Percentiles rank a stretch among this genome's conserved stretches.
These are phyloP conservation scores for Malassezia yamatoensis DNA, from an alignment of 1,284 basidiomycete species.

Conservation along the genomic window DNA sequence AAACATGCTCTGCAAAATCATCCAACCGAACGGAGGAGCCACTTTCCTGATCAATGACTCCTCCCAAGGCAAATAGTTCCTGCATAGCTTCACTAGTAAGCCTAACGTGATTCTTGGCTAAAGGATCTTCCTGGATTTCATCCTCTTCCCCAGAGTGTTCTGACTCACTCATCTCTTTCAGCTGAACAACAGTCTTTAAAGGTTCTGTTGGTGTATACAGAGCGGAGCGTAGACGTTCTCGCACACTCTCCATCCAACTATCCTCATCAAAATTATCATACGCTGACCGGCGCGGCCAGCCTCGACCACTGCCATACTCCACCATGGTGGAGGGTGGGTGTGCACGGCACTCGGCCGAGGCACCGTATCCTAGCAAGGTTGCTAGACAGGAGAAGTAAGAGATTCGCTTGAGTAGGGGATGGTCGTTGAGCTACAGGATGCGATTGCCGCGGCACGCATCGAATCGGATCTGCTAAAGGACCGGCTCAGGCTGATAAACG, in stretches of 20 bases:
- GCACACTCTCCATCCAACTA: constrained; percentile 6
- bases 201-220: constrained; percentile 12
- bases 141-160: constrained; percentile 9
- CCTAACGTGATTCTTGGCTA: constrained; percentile 3
- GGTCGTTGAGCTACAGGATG: constrained; percentile 48
- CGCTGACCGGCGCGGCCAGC: constrained; percentile 7
- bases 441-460: constrained; percentile 83
- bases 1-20: constrained; percentile 14
- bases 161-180: too few relatives aligned
- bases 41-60: constrained; percentile 3
- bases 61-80: constrained; percentile 11
- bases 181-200: too few relatives aligned
- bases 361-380: not conserved
- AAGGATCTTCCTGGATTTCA: not conserved
- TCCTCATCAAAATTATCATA: constrained; percentile 14
- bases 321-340: constrained; percentile 2
- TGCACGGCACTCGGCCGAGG: constrained; percentile 2
- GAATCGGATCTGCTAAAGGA: constrained; percentile 94
- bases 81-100: constrained; percentile 8
- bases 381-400: not conserved
- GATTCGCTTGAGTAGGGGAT: not conserved
- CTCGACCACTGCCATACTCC: not conserved
- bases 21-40: constrained; percentile 4
- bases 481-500: constrained; percentile 86
- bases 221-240: constrained; percentile 5